Evolutionary conservation across 129 eudicot species (phyloP), one percentile per base, ranked within the genome.

Genomic region (Flaveria bidentis): DNA sequence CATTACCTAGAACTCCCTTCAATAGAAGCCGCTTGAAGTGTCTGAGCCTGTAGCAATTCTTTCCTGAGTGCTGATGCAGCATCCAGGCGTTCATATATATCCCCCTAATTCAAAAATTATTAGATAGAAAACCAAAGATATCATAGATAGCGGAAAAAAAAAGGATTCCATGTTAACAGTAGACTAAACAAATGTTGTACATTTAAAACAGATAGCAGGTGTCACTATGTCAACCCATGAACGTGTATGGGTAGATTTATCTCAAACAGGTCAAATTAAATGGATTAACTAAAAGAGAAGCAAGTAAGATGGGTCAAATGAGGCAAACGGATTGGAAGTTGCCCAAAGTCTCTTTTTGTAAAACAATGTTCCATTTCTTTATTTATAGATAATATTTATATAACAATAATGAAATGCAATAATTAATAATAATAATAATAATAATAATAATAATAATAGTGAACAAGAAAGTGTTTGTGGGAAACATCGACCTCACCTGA

Each of bases 1-100:
- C 72, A 44, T 78, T 94, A 94, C 99, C 99, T 91, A 82, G 91
- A 80, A 65, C 82, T 87, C 76, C 92, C 96, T 77, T 94, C 97
- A 71, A 84, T 86, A 74, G 97, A 73, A 72, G 91, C 71, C 69
- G 97, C 73, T 80, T 87, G 93, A 79, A 91, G 84, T 47, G 93
- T 70, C 77, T 86, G 93, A 75, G 87, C 84, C 80, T 91, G 93
- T 63, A 91, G 86, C 80, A 89, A 57, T 55, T 94, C 98, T 66
- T 90, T 92, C 71, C 96, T 85, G 28, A 83, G 84, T 76, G 89
- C 64, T 53, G 89, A 73, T 70, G 91, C 82, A 76, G 87, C 88
- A 71, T 91, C 96, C 81, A 89, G 22, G 57, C 86, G 97, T 62
- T 91, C 96, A 84, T 89, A 94, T 71, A 87, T 33, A 70, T 87